Evolutionary conservation across 805 yeast species (phyloP).

Genomic region (Wickerhamomyces silvicola): DNA sequence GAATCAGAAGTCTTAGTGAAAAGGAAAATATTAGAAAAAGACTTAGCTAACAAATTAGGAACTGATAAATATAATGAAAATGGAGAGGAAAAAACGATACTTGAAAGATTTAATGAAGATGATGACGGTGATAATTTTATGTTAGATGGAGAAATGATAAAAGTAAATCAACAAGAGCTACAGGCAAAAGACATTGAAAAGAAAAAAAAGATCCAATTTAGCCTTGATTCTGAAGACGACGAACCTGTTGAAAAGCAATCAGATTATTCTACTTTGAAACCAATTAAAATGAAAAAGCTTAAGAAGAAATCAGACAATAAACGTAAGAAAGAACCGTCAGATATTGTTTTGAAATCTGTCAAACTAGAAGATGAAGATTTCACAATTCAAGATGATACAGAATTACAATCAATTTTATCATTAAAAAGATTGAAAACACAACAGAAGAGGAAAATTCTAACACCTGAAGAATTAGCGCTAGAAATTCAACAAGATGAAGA

Average conservation of each 20-base stretch:
- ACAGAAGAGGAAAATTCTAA: conserved; percentile 12
- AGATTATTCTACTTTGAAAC: conserved; percentile 22
- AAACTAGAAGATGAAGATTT: conserved; percentile 21
- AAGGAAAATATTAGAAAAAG: conserved; percentile 12
- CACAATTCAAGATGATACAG: conserved; percentile 16
- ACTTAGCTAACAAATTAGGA: conserved; percentile 8
- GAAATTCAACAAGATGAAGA: conserved; percentile 16
- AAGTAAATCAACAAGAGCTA: neutral
- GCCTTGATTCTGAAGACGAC: conserved; percentile 8
- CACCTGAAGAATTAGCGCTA: conserved; percentile 16
- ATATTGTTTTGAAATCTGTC: conserved; percentile 20
- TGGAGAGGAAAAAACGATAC: conserved; percentile 11
- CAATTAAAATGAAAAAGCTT: conserved; percentile 25
- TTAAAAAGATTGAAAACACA: conserved; percentile 11
- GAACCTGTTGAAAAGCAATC: conserved; percentile 8
- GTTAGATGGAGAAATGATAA: conserved; percentile 7
- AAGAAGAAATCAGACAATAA: conserved; percentile 15
- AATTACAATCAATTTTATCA: conserved; percentile 21
- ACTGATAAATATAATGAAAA: conserved; percentile 7
- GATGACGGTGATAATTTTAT: conserved; percentile 10
- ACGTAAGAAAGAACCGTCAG: conserved; percentile 6
- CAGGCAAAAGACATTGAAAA: neutral
- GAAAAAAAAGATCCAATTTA: conserved; percentile 5
- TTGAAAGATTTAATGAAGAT: conserved; percentile 9
- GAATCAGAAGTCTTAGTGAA: conserved; percentile 15